A percentile compares a stretch with the other conserved stretches of the same genome.
Evolutionary conservation across 257 asterid species (phyloP).

Genomic region (Plantago ovata): DNA sequence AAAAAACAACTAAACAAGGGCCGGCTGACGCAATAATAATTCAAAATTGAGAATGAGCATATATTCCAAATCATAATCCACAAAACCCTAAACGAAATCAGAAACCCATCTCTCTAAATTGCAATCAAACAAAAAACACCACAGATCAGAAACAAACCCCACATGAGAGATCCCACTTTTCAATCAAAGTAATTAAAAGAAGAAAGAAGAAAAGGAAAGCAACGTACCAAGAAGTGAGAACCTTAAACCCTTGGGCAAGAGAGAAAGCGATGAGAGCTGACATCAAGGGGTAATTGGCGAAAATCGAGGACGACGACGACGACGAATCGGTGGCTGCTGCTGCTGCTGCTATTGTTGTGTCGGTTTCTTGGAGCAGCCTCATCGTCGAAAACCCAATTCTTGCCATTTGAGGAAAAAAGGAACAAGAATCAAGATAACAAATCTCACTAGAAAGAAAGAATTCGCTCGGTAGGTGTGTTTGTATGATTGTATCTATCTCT

Average conservation of each 20-base stretch:
- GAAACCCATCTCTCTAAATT: neutral
- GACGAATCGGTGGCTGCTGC: slow-evolving; percentile 19
- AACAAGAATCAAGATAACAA: no score
- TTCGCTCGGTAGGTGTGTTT: no score
- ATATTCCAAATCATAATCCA: neutral
- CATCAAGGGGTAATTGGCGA: slow-evolving; percentile 59
- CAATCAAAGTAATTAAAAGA: neutral
- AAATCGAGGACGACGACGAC: slow-evolving; percentile 23
- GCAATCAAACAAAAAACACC: neutral
- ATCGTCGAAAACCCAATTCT: slow-evolving; percentile 12
- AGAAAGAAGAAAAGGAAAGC: neutral
- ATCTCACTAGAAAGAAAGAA: no score
- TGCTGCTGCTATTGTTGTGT: slow-evolving; percentile 18
- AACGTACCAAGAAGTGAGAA: slow-evolving; percentile 64
- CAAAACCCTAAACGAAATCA: neutral
- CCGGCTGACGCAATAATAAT: no score
- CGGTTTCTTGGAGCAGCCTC: slow-evolving; percentile 25
- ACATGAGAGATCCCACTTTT: neutral
- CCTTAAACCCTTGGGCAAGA: slow-evolving; percentile 67
- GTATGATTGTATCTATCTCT: no score
- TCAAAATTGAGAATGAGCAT: no score
- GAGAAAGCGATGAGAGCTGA: slow-evolving; percentile 74
- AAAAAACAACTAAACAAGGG: no score
- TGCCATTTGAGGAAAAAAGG: no score
- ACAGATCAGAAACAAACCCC: neutral